Conservation (phyloP, 805 yeast genomes). For the Pichia nakasei region DNA sequence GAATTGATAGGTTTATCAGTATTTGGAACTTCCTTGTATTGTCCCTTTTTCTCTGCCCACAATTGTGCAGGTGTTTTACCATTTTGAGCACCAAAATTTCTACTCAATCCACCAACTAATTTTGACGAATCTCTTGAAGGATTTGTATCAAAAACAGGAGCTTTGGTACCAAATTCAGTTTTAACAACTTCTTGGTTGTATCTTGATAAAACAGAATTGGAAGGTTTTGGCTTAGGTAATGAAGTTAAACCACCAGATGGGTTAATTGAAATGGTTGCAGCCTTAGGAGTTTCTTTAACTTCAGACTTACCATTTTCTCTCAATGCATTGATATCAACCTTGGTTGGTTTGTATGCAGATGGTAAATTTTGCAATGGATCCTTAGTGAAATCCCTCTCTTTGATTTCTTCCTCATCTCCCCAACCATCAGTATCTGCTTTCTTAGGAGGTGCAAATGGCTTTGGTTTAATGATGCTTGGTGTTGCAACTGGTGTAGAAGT, state of each 20-base stretch:
- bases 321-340: conserved; percentile 49
- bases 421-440: conserved; percentile 43
- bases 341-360: conserved; percentile 58
- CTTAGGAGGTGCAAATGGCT: conserved; percentile 13
- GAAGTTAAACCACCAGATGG: conserved; percentile 40
- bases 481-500: conserved; percentile 15
- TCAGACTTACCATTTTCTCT: conserved; percentile 27
- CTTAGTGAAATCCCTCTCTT: conserved; percentile 43
- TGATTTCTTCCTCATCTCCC: conserved; percentile 57
- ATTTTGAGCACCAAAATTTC: conserved; percentile 53
- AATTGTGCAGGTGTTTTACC: conserved; percentile 93
- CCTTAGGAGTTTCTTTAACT: conserved; percentile 24
- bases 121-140: conserved; percentile 34
- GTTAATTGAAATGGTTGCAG: conserved; percentile 37
- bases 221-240: conserved; percentile 54
- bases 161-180: conserved; percentile 27
- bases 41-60: conserved; percentile 89
- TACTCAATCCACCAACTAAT: conserved; percentile 49
- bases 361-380: conserved; percentile 46
- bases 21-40: conserved; percentile 37
- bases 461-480: conserved; percentile 11
- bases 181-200: conserved; percentile 31
- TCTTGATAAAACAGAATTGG: conserved; percentile 41
- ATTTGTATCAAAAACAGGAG: conserved; percentile 22
- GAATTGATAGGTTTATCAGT: conserved; percentile 26